Evolutionary conservation across 1,139 yeast species (phyloP), one percentile per base, ranked within the genome.

Genomic region (Scheffersomyces cryptocercus): DNA sequence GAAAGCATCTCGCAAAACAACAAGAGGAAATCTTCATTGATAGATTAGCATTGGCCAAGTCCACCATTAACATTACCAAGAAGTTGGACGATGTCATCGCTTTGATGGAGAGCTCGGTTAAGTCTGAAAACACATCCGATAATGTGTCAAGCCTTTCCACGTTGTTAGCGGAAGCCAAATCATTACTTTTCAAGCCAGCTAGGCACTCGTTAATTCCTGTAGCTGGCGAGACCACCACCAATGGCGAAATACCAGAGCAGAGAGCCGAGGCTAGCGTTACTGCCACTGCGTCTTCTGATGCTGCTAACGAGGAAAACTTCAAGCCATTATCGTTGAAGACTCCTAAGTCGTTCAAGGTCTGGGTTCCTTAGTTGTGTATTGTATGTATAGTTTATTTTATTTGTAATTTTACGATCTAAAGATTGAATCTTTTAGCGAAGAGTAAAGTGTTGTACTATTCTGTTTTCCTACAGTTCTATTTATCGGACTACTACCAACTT

Each of bases 21-120:
- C 93, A 93, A 50, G 95, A 89, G 61, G 93, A 88, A 51, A 68
- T 88, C 26, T 85, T 89, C 53, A 65, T 88, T 47, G 96, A 91
- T 58, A 75, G 96, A 44, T 67, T 93, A 43, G 80, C 91, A 13
- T 77, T 89, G 51, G 81, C 86, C 45, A 79, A 77, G 52, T 79
- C 85, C 38, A 81, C 87, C 5, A 65, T 76, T 20, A 67, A 67
- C 10, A 77, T 83, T 10, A 75, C 82, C 36, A 67, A 68, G 37
- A 75, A 81, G 52, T 66, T 85, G 37, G 65, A 65, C 40, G 73
- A 73, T 46, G 76, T 76, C 0, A 60, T 76, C 36, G 59, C 67
- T 2, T 45, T 68, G 12, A 50, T 79, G 20, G 71, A 72, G 46
- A 47, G 46, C 6, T 30, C 51, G 4, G 40, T 44, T 11, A 44